A percentile compares a stretch with the other conserved stretches of the same genome.
These are phyloP conservation scores for Wallacemonas sp. DNA, from an alignment of 208 protist genomes.

Conservation along the genomic window DNA sequence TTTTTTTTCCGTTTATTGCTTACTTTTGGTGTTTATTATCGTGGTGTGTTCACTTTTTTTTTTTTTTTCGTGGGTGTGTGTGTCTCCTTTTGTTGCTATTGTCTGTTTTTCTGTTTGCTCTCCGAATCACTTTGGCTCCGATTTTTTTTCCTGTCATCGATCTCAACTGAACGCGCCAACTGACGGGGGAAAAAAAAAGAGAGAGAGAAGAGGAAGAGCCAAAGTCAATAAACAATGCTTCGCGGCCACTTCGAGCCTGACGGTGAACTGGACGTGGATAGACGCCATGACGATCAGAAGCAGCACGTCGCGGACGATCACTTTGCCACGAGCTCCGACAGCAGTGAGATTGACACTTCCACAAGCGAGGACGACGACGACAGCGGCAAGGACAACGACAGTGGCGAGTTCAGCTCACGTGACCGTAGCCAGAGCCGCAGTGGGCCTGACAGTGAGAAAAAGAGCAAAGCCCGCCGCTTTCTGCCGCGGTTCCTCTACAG, in stretches of 20 bases:
- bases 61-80: not conserved
- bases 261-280: not conserved
- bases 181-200: no score
- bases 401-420: not conserved
- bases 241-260: slow-evolving; percentile 10
- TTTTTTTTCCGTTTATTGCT: no score
- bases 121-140: not conserved
- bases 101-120: no score
- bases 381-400: not conserved
- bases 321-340: not conserved
- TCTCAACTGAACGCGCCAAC: not conserved
- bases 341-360: not conserved
- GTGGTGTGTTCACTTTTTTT: slow-evolving; percentile 4
- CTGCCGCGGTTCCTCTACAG: slow-evolving; percentile 36
- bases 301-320: no score
- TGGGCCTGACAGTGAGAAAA: not conserved
- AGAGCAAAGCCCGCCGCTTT: slow-evolving; percentile 7
- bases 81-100: slow-evolving; percentile 5
- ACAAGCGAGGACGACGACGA: not conserved
- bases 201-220: no score
- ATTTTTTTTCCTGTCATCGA: slow-evolving; percentile 3
- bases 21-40: no score
- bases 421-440: not conserved
- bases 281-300: no score
- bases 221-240: not conserved